Evolutionary conservation across 169 alveolate genomes (phyloP).

Genomic region (Besnoitia besnoiti): DNA sequence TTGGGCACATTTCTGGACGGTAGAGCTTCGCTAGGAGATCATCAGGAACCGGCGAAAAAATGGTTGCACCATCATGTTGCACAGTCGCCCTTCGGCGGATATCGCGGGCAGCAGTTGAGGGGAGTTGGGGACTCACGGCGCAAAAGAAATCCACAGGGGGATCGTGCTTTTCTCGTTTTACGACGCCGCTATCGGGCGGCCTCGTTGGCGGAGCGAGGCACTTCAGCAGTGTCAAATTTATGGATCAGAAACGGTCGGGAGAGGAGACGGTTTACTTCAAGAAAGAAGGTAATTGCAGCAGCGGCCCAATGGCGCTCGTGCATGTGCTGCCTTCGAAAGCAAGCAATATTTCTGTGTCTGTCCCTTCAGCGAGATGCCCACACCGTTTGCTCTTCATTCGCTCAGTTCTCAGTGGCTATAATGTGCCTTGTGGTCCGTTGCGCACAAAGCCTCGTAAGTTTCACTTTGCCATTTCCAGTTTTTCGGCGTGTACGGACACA

Average conservation of each 20-base stretch:
- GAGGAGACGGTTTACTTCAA: conserved; percentile 77
- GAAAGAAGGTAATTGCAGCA: conserved; percentile 73
- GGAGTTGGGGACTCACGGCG: not conserved
- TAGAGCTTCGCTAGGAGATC: too few relatives aligned
- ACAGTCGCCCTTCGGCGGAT: not conserved
- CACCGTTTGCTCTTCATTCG: too few relatives aligned
- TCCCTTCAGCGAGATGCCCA: too few relatives aligned
- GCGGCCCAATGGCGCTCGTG: not conserved
- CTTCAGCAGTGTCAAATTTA: conserved; percentile 73
- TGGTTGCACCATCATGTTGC: not conserved
- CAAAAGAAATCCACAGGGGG: not conserved
- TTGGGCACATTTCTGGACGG: too few relatives aligned
- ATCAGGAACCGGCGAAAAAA: not conserved
- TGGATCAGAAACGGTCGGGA: conserved; percentile 73
- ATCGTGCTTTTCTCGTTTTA: not conserved
- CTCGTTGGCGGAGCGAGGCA: not conserved
- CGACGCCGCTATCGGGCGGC: not conserved
- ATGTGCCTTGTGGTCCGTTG: too few relatives aligned
- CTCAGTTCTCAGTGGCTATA: too few relatives aligned
- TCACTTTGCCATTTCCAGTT: too few relatives aligned
- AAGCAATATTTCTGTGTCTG: too few relatives aligned
- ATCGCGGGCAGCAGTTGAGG: not conserved
- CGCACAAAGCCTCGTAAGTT: too few relatives aligned
- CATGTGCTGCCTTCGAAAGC: not conserved
- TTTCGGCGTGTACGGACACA: too few relatives aligned